A percentile compares a stretch with the other conserved stretches of the same genome.
Conservation (phyloP, 208 protist genomes). For the Acanthamoeba quina region DNA sequence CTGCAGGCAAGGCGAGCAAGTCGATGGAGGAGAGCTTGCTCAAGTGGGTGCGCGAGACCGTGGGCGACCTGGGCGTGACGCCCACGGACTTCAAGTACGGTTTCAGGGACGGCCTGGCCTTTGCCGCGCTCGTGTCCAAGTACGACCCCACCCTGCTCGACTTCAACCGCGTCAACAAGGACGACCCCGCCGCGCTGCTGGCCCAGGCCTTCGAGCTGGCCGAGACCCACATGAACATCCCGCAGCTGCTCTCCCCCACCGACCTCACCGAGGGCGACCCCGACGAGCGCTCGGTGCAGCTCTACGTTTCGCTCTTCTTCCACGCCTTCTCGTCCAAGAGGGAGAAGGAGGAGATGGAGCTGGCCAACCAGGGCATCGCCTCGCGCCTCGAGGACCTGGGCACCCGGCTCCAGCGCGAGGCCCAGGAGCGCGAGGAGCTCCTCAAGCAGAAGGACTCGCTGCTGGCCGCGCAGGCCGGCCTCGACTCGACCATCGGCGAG, state of each 20-base stretch:
- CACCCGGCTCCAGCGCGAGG: slow-evolving; percentile 19
- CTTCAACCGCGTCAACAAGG: slow-evolving; percentile 22
- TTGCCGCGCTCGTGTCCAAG: slow-evolving; percentile 57
- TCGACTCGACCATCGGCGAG: not conserved
- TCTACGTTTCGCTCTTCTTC: slow-evolving; percentile 64
- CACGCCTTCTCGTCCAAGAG: slow-evolving; percentile 69
- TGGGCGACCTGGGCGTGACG: slow-evolving; percentile 35
- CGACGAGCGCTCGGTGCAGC: slow-evolving; percentile 64
- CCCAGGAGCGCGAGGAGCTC: slow-evolving; percentile 45
- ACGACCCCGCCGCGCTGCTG: slow-evolving; percentile 7
- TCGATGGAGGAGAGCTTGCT: slow-evolving; percentile 65
- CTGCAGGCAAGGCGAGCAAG: slow-evolving; percentile 23
- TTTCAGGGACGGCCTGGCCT: slow-evolving; percentile 56
- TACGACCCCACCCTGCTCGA: slow-evolving; percentile 68
- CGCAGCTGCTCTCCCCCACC: not conserved
- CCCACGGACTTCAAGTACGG: slow-evolving; percentile 58
- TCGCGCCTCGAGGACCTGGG: slow-evolving; percentile 50
- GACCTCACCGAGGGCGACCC: slow-evolving; percentile 48
- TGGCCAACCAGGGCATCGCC: slow-evolving; percentile 52
- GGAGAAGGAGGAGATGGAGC: slow-evolving; percentile 57
- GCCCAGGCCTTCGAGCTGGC: slow-evolving; percentile 37
- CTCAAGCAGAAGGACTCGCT: slow-evolving; percentile 44
- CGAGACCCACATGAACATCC: slow-evolving; percentile 65
- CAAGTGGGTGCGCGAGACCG: slow-evolving; percentile 60
- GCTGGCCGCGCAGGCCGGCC: not conserved